These are phyloP conservation scores for Dentipellis sp. DNA, from an alignment of 768 basidiomycete genomes.

Conservation along the genomic window DNA sequence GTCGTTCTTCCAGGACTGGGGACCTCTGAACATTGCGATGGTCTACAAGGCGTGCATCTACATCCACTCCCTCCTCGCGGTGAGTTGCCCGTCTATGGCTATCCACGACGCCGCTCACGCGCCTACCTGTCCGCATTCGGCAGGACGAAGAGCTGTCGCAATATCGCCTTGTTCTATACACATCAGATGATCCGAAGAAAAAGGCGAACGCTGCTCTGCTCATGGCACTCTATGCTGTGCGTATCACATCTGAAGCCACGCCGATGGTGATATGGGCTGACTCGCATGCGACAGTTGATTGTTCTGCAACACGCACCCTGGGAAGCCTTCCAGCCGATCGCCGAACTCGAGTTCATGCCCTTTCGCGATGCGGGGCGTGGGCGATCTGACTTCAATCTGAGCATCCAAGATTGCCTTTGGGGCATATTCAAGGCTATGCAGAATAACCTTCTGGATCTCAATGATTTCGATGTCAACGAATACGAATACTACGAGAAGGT, in stretches of 20 bases:
- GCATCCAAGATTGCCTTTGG: conserved; percentile 87
- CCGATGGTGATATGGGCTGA: neutral
- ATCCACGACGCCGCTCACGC: neutral
- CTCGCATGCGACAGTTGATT: conserved; percentile 57
- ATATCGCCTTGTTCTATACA: conserved; percentile 81
- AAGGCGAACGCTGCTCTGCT: conserved; percentile 95
- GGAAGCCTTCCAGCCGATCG: conserved; percentile 92
- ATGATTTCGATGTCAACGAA: conserved; percentile 86
- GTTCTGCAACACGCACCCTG: conserved; percentile 84
- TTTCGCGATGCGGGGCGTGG: conserved; percentile 95
- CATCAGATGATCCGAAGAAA: conserved; percentile 72
- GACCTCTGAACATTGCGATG: conserved; percentile 87
- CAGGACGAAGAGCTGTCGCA: conserved; percentile 68
- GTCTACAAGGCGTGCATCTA: conserved; percentile 89
- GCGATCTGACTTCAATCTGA: conserved; percentile 86
- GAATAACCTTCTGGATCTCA: conserved; percentile 88
- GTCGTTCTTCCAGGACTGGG: conserved; percentile 93
- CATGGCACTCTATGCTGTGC: conserved; percentile 85
- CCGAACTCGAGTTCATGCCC: conserved; percentile 87
- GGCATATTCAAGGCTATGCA: conserved; percentile 87
- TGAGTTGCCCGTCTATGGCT: conserved; percentile 1
- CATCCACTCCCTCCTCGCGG: conserved; percentile 68
- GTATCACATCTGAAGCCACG: conserved; percentile 21
- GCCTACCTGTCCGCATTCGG: conserved; percentile 7
- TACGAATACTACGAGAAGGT: conserved; percentile 95